Base-by-base conservation (phyloP, 2,329 filamentous ascomycete species). In the Colletotrichum sp. region DNA sequence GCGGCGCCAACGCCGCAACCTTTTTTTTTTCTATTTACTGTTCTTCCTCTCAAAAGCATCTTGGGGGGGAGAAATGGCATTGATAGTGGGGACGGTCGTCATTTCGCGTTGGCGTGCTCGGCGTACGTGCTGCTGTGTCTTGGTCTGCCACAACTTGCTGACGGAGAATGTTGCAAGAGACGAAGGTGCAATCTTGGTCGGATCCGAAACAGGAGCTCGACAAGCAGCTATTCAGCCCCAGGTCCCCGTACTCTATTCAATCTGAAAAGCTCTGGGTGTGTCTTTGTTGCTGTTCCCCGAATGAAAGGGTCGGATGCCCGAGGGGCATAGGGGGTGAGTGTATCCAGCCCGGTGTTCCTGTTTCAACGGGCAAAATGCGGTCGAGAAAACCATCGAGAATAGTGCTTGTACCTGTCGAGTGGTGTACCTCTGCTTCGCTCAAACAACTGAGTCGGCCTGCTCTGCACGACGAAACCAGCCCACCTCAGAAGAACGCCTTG, bases 221-320 rank as follows among this genome's bases (percentile, higher is more conserved):
- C 32, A 21, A 64, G 21, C 32, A 62, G 32, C 64, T 48, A 52
- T 66, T 66, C 64, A 70, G 71, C 66, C 52, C 66, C 52, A 43
- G 34, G 38, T 65, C 58, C 34, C 32, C 26, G 15, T 66, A 26
- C n/a, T n/a, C 52, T 56, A 28, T 52, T 62, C 34, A 56, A 48
- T 72, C 62, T 52, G 69, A 64, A 34, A 26, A 75, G 69, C 69
- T 75, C 62, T 72, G 73, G 70, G 68, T 60, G 72, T 71, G 69
- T 38, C 16, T 56, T 18, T 60, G n/a, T 12, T 21, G 18, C 30
- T 24, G 26, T 48, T 62, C 55, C 58, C 56, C 72, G 36, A 71
- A 72, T 72, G 38, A 67, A 18, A 48, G 30, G 15, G 32, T 24
- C 26, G 43, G 28, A 26, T 30, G 38, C 43, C 18, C 32, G 8